Evolutionary conservation across 495 filamentous ascomycete genomes (phyloP).

Genomic region (Xylaria sp.): DNA sequence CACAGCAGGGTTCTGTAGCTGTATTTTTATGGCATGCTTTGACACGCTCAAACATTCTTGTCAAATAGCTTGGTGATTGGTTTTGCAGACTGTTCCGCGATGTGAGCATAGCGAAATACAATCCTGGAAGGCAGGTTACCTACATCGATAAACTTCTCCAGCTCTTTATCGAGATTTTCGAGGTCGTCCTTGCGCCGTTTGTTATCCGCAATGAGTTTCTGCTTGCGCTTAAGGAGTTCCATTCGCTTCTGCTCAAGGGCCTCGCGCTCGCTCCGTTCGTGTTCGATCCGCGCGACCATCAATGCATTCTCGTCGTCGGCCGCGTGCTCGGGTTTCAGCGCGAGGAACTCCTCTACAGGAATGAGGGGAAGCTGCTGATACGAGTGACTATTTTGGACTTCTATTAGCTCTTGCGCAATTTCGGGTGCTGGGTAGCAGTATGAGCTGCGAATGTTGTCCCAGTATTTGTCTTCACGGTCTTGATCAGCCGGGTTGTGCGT

Average conservation of each 20-base stretch:
- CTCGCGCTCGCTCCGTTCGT: slow-evolving; percentile 87
- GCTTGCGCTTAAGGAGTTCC: slow-evolving; percentile 86
- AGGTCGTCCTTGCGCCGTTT: slow-evolving; percentile 95
- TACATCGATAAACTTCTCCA: slow-evolving; percentile 89
- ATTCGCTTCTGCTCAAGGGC: slow-evolving; percentile 86
- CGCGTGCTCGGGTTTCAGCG: slow-evolving; percentile 74
- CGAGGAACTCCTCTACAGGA: slow-evolving; percentile 81
- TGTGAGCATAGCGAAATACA: slow-evolving; percentile 25
- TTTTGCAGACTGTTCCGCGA: slow-evolving; percentile 70
- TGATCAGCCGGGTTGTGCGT: slow-evolving; percentile 15
- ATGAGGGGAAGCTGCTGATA: slow-evolving; percentile 87
- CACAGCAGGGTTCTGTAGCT: neutral
- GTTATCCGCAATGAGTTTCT: slow-evolving; percentile 89
- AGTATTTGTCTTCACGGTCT: neutral
- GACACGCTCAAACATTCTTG: slow-evolving; percentile 60
- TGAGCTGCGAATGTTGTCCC: slow-evolving; percentile 11
- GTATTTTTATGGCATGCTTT: neutral
- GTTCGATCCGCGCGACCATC: slow-evolving; percentile 91
- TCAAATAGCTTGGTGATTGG: slow-evolving; percentile 85
- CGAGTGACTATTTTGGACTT: slow-evolving; percentile 68
- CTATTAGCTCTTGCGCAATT: slow-evolving; percentile 36
- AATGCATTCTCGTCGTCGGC: slow-evolving; percentile 75
- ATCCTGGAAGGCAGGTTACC: slow-evolving; percentile 30
- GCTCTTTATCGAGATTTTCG: slow-evolving; percentile 82
- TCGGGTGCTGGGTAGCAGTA: slow-evolving; percentile 13